These are phyloP conservation scores for Solidago caesia DNA, from an alignment of 129 eudicot genomes.

Conservation along the genomic window DNA sequence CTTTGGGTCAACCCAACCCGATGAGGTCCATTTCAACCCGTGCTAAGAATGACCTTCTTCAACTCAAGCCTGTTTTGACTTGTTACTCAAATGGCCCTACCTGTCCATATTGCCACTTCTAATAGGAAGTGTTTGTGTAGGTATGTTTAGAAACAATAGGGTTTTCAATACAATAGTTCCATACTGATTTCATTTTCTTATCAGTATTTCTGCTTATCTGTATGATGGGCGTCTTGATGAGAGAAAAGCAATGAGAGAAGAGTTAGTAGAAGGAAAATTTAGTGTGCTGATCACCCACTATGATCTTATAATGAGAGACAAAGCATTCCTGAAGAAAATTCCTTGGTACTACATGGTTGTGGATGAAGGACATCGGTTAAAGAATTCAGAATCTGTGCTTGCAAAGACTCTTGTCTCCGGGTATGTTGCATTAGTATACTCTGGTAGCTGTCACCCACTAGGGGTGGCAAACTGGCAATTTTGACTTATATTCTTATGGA, in stretches of 20 bases:
- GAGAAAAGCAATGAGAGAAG: constrained; percentile 85
- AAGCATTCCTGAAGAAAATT: constrained; percentile 82
- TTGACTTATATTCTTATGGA: not conserved
- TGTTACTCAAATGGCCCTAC: not conserved
- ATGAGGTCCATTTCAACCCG: not conserved
- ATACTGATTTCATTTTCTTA: constrained; percentile 20
- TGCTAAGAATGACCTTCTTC: not conserved
- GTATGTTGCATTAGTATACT: constrained; percentile 44
- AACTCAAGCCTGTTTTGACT: not conserved
- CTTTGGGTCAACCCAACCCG: not conserved
- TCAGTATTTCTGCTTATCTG: constrained; percentile 72
- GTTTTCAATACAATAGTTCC: not conserved
- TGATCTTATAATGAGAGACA: constrained; percentile 94
- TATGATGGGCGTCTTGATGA: constrained; percentile 95
- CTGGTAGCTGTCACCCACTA: not conserved
- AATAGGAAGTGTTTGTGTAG: constrained; percentile 4
- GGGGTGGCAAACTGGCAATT: constrained; percentile 7
- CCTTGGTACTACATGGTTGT: constrained; percentile 91
- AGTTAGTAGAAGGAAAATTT: constrained; percentile 80
- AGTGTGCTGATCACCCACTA: constrained; percentile 85
- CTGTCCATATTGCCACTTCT: not conserved
- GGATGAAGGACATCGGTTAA: constrained; percentile 98
- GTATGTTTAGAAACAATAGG: not conserved
- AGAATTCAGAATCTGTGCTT: constrained; percentile 89
- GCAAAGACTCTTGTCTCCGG: constrained; percentile 89